Conservation (phyloP, 768 basidiomycete genomes). For the Suillus sp. region DNA sequence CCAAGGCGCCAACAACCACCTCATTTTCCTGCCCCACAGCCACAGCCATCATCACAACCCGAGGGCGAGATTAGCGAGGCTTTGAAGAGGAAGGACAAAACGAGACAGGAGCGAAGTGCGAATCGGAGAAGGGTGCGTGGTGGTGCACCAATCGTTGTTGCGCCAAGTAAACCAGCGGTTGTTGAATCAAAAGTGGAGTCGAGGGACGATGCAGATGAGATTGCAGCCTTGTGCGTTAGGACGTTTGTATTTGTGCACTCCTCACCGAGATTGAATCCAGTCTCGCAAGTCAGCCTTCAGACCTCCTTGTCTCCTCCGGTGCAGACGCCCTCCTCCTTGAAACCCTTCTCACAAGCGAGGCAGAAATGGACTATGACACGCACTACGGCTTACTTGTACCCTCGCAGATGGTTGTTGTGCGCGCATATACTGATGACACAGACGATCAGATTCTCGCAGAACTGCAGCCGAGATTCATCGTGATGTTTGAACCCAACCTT, state of each 20-base stretch:
- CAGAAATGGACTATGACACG: conserved; percentile 66
- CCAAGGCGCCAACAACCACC: not conserved
- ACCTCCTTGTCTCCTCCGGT: conserved; percentile 18
- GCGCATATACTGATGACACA: conserved; percentile 88
- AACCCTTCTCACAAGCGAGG: conserved; percentile 31
- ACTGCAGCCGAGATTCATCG: conserved; percentile 86
- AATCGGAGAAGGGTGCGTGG: conserved; percentile 78
- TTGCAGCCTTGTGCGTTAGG: conserved; percentile 58
- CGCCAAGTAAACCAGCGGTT: conserved; percentile 14
- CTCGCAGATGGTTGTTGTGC: conserved; percentile 80
- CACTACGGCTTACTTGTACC: conserved; percentile 79
- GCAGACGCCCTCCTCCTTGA: conserved; percentile 28
- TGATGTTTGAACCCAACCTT: conserved; percentile 94
- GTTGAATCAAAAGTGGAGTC: conserved; percentile 16
- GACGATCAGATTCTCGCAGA: conserved; percentile 90
- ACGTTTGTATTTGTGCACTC: not conserved
- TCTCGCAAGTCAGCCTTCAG: conserved; percentile 24
- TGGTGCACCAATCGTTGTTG: conserved; percentile 47
- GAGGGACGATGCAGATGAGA: conserved; percentile 36
- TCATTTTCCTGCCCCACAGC: conserved; percentile 1
- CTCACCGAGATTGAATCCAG: conserved; percentile 14
- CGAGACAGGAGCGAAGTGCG: conserved; percentile 56
- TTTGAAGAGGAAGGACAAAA: conserved; percentile 73
- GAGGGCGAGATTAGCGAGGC: conserved; percentile 64
- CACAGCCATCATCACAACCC: conserved; percentile 26